A percentile compares a stretch with the other conserved stretches of the same genome.
Conservation (phyloP, 768 basidiomycete genomes). For the Mycena epipterygia region DNA sequence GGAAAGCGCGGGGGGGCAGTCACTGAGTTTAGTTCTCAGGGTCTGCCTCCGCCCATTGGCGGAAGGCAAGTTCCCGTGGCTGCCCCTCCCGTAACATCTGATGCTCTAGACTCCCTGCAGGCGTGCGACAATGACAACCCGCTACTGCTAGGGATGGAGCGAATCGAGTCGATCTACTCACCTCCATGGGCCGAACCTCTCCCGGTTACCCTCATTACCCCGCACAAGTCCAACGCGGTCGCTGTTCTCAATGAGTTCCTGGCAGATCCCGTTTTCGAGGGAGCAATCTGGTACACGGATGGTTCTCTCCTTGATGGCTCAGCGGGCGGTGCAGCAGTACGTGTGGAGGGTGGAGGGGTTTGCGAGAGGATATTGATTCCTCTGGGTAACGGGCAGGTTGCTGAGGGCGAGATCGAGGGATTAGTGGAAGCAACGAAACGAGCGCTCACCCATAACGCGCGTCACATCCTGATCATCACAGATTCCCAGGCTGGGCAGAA, state of each 20-base stretch:
- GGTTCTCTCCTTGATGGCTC: not conserved
- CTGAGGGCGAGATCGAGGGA: not conserved
- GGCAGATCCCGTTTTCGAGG: not conserved
- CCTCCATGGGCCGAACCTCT: too few relatives aligned
- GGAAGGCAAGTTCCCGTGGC: too few relatives aligned
- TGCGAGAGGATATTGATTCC: too few relatives aligned
- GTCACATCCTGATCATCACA: too few relatives aligned
- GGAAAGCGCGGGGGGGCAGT: too few relatives aligned
- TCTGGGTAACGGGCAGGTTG: too few relatives aligned
- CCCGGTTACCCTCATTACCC: not conserved
- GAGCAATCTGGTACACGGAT: not conserved
- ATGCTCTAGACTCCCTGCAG: too few relatives aligned
- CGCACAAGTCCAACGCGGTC: not conserved
- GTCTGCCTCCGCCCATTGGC: too few relatives aligned
- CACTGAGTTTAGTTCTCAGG: too few relatives aligned
- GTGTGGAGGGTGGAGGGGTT: not conserved
- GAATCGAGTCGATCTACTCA: not conserved
- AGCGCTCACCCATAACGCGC: not conserved
- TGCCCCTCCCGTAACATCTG: too few relatives aligned
- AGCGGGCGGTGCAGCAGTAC: not conserved
- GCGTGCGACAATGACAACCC: too few relatives aligned
- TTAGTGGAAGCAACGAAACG: not conserved
- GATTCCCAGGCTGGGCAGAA: not conserved
- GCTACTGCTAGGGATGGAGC: not conserved
- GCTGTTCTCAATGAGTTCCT: not conserved